These are phyloP conservation scores for Eucommia ulmoides DNA, from an alignment of 257 asterid genomes.

Conservation along the genomic window DNA sequence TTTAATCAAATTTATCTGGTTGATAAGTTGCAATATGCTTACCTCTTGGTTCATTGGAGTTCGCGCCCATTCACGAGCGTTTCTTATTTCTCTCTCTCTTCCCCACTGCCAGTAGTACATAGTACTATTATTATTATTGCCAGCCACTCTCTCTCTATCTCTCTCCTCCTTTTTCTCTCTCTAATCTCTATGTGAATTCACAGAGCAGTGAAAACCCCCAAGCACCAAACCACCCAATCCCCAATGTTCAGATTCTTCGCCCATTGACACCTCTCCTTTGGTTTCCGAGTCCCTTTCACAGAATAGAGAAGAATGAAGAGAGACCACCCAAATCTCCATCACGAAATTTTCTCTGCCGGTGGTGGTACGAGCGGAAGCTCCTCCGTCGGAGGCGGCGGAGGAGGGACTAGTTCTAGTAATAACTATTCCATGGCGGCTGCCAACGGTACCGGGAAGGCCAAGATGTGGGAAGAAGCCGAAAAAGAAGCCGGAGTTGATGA, in stretches of 20 bases:
- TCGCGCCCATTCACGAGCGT: neutral
- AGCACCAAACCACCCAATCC: neutral
- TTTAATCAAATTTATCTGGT: too few relatives aligned
- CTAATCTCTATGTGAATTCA: too few relatives aligned
- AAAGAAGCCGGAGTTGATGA: neutral
- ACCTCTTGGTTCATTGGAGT: neutral
- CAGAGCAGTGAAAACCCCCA: neutral
- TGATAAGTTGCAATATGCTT: too few relatives aligned
- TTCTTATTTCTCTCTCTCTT: neutral
- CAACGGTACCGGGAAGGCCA: neutral
- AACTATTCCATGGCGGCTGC: neutral
- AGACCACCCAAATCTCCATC: conserved; percentile 1
- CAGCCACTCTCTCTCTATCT: neutral
- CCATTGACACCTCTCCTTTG: neutral
- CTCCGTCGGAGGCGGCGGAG: neutral
- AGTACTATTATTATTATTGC: neutral
- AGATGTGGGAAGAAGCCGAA: conserved; percentile 1
- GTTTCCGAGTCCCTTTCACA: neutral
- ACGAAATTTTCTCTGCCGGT: too few relatives aligned
- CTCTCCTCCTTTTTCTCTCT: neutral
- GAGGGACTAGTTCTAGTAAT: neutral
- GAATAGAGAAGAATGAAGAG: neutral
- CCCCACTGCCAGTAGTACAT: neutral
- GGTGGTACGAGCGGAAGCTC: neutral
- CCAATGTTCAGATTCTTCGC: too few relatives aligned